A percentile compares a stretch with the other conserved stretches of the same genome.
Conservation (phyloP, 2,329 filamentous ascomycete genomes). For the Xylariaceae sp. region DNA sequence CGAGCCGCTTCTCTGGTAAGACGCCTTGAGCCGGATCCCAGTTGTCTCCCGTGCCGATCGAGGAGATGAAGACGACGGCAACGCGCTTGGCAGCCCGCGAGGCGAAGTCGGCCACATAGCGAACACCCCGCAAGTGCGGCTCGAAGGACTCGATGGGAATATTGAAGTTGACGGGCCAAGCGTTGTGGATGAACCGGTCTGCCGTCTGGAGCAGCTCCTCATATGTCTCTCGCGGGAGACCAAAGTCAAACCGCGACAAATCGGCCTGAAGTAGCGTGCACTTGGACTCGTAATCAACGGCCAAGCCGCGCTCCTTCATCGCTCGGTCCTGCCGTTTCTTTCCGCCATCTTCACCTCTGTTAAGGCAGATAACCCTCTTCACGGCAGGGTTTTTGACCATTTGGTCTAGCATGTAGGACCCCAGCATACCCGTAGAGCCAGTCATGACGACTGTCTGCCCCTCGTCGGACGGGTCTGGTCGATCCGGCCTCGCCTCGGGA, state of each 20-base stretch:
- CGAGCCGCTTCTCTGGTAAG: slow-evolving; percentile 36
- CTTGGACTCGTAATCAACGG: slow-evolving; percentile 31
- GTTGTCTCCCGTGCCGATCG: slow-evolving; percentile 33
- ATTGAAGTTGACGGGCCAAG: slow-evolving; percentile 52
- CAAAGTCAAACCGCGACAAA: slow-evolving; percentile 41
- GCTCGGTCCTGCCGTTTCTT: slow-evolving; percentile 34
- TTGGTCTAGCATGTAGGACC: slow-evolving; percentile 41
- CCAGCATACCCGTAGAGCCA: slow-evolving; percentile 45
- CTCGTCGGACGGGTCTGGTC: slow-evolving; percentile 28
- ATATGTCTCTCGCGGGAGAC: slow-evolving; percentile 36
- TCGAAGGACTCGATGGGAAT: slow-evolving; percentile 44
- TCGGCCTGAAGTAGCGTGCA: slow-evolving; percentile 46
- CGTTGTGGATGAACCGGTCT: slow-evolving; percentile 48
- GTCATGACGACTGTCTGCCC: slow-evolving; percentile 41
- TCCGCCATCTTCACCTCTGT: slow-evolving; percentile 40
- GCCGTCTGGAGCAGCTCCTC: slow-evolving; percentile 33
- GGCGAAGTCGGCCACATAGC: slow-evolving; percentile 42
- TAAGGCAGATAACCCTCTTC: slow-evolving; percentile 42
- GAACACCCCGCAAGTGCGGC: slow-evolving; percentile 44
- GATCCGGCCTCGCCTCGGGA: slow-evolving; percentile 19
- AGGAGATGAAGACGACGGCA: slow-evolving; percentile 40
- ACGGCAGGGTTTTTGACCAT: slow-evolving; percentile 32
- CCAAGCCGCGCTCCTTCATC: slow-evolving; percentile 35
- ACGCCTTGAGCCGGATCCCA: slow-evolving; percentile 28
- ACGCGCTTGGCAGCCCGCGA: slow-evolving; percentile 30